A percentile compares a stretch with the other conserved stretches of the same genome.
These are phyloP conservation scores for Solanum rostratum DNA, from an alignment of 257 asterid genomes.

Conservation along the genomic window DNA sequence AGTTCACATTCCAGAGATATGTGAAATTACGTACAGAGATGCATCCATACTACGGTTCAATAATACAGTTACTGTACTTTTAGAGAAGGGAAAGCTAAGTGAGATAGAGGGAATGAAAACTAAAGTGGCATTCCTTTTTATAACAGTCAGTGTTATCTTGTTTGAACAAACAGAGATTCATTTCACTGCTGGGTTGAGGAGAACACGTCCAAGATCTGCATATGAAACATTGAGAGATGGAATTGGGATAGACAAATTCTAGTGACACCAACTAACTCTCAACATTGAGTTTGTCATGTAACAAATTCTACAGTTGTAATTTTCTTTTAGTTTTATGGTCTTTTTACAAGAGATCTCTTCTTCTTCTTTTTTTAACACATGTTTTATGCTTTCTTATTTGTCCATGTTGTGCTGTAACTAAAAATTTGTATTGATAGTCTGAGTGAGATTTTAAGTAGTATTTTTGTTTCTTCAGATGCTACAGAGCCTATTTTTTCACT, in stretches of 20 bases:
- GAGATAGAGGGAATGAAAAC: constrained; percentile 85
- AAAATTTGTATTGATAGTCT: background rate
- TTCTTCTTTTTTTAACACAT: background rate
- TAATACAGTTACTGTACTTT: constrained; percentile 35
- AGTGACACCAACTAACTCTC: background rate
- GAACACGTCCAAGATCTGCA: constrained; percentile 63
- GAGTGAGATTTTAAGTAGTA: background rate
- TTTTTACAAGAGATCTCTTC: background rate
- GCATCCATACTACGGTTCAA: constrained; percentile 51
- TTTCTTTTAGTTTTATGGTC: background rate
- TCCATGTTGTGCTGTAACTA: background rate
- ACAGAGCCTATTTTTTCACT: background rate
- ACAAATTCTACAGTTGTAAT: too few species aligned
- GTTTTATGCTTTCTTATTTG: background rate
- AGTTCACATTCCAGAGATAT: constrained; percentile 40
- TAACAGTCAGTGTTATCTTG: constrained; percentile 57
- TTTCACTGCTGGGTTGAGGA: constrained; percentile 78
- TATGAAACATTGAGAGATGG: constrained; percentile 72
- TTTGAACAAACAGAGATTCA: constrained; percentile 55
- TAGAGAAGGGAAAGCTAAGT: constrained; percentile 62
- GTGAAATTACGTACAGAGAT: constrained; percentile 69
- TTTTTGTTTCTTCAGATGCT: background rate
- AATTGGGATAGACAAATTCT: constrained; percentile 50
- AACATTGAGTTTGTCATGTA: background rate
- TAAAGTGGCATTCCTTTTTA: constrained; percentile 48